Base-by-base conservation (phyloP, 2,329 filamentous ascomycete species). In the Gremmenia infestans region DNA sequence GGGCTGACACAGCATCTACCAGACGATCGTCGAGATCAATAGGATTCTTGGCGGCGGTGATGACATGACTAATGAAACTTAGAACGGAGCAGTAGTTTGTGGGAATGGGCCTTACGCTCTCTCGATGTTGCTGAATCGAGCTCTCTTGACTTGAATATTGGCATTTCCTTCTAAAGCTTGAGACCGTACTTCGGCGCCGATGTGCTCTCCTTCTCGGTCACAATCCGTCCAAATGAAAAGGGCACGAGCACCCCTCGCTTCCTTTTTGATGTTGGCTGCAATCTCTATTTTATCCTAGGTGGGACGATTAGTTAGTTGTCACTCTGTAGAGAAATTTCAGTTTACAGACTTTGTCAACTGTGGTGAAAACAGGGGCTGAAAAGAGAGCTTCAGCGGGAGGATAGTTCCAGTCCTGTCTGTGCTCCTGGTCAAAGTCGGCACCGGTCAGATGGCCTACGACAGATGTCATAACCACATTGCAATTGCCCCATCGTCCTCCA, bases 161-260 rank as follows among this genome's bases (percentile, higher is more conserved):
- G 79, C 72, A 61, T 97, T 97, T 9, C 82, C 86, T 66, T 85
- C 84, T 48, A 79, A 76, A 5, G 94, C 94, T 56, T 93, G 87
- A 52, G 88, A 82, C 46, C 91, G 86, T 58, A 99, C 93, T 71
- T 99, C 93, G 40, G 88, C 81, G 6, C 94, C 94, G 63, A 99
- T 99, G 69, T 97, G 89, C 71, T 99, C 94, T 37, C 94, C 94
- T 78, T 99, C 94, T 54, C 92, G 85, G 77, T 99, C 94, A 72
- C 94, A 97, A 79, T 99, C 94, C 0, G 94, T 99, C 94, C 94
- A 99, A 65, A 99, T 97, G 72, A 95, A 93, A 35, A 99, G 78
- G 12, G 86, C 83, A 54, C 79, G 81, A n/a, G 85, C 80, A 68
- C 81, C 81, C 58, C 81, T 81, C 17, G 94, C 93, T 71, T 96